Base-by-base conservation (phyloP, 768 basidiomycete genomes). In the Tephrocybe sp. region DNA sequence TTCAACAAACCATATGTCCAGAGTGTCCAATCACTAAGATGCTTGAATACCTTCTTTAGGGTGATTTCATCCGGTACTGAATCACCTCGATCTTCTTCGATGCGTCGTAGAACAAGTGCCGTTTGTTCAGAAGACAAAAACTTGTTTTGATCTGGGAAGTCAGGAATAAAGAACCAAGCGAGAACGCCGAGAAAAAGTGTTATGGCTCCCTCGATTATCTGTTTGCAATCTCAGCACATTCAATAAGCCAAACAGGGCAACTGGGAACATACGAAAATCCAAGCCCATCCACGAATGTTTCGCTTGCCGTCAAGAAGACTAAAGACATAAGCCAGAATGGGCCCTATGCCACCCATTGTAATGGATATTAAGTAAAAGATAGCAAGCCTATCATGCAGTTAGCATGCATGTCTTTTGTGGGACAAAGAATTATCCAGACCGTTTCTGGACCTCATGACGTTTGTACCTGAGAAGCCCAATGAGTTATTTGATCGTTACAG, bases 81-180 rank as follows among this genome's bases (percentile, higher is more conserved):
- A 55, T 79, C 77, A 11, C 75, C 74, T n/a, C 76, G 70, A 54
- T 78, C 77, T 4, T 74, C 71, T 46, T 78, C 73, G 34, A 78
- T 71, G 11, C 77, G 72, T 56, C 65, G 68, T 38, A 79, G 46
- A 19, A 79, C 67, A 34, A 76, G 50, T 2, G 65, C 66, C 12
- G 75, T 76, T 58, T 76, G 72, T 42, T 73, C 66, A 4, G 65
- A 56, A 9, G 69, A 69, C 37, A 78, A 61, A 60, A 78, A 78
- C 2, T 49, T 69, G 57, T 78, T 79, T 54, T 64, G 63, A 50
- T 77, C 72, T 9, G 76, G 77, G 52, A 78, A 77, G 21, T 75
- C 69, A 1, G 74, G 71, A 44, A 77, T 64, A 52, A 68, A 69
- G 44, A 74, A 59, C 66, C 69, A 77, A 22, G 69, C 65, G n/a